Base-by-base conservation (phyloP, 345 rosid genomes). In the Excoecaria agallocha region DNA sequence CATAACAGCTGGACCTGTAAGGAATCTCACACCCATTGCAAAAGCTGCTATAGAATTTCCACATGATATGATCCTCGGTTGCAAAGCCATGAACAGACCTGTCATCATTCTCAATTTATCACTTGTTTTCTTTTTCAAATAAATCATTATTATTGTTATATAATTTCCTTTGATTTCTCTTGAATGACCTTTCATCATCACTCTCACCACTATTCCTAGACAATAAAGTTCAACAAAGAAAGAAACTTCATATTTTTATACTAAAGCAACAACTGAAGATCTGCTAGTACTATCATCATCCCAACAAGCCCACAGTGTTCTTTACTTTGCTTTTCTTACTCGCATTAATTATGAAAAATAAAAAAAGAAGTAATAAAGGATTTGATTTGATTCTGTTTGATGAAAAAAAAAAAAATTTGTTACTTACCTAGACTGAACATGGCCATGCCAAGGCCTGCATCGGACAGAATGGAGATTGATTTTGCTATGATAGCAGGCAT, bases 361-460 rank as follows among this genome's bases (percentile, higher is more conserved):
- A 43, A 58, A 59, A 86, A 80, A n/a, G n/a, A n/a, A 71, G 39
- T 15, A 67, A 38, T 43, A 11, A 43, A 30, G 30, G 30, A 30
- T 30, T 30, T 30, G 30, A 74, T 74, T 72, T 48, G 60, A 55
- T 55, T 55, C 60, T 55, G 20, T 19, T 55, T 55, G 10, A 20
- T 30, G 30, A 17, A 55, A 20, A 5, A 9, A 50, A 50, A 7
- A 6, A n/a, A 19, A 55, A 55, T 13, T 16, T 55, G 9, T 48
- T 30, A 89, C 99, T 93, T 87, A 95, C 99, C 99, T 43, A 95
- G 98, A 86, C 99, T 95, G 91, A 95, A 95, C 99, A 95, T 95
- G 74, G 99, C 99, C 99, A 95, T 93, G 94, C 99, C 99, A 68
- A 95, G 94, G 65, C 99, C 99, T 78, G 99, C 99, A 87, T 95